These are phyloP conservation scores for Noccaea bulbosa DNA, from an alignment of 345 rosid genomes.

Conservation along the genomic window DNA sequence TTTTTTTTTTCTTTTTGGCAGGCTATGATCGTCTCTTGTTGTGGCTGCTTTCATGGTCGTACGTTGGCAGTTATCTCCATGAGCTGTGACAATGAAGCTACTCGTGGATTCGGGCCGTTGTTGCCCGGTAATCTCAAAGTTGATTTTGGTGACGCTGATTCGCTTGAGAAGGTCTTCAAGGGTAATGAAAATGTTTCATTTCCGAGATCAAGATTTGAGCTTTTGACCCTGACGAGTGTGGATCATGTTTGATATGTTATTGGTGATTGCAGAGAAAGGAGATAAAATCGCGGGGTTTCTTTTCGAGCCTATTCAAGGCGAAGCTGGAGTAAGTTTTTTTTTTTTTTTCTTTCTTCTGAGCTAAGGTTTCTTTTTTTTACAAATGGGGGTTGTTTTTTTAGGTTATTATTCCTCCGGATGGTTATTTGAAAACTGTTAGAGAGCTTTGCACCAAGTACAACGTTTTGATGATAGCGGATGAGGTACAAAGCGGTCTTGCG, in stretches of 20 bases:
- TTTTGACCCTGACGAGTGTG: too few relatives aligned
- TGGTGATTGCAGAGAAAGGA: constrained; percentile 64
- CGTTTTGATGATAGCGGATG: constrained; percentile 93
- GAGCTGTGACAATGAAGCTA: constrained; percentile 99
- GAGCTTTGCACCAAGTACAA: constrained; percentile 82
- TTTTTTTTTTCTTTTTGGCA: too few relatives aligned
- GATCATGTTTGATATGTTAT: constrained; percentile 32
- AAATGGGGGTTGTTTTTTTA: constrained; percentile 28
- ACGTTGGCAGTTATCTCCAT: constrained; percentile 90
- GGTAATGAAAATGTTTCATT: constrained; percentile 48
- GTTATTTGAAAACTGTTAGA: constrained; percentile 80
- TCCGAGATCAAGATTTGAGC: background rate
- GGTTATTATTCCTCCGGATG: constrained; percentile 88
- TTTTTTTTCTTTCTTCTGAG: too few relatives aligned
- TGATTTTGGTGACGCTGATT: constrained; percentile 80
- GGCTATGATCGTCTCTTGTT: constrained; percentile 92
- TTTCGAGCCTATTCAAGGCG: constrained; percentile 98
- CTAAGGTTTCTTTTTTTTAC: background rate
- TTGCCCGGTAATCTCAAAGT: constrained; percentile 91
- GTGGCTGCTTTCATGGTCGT: constrained; percentile 99
- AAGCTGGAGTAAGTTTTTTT: constrained; percentile 81
- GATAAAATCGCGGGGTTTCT: constrained; percentile 87
- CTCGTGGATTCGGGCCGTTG: constrained; percentile 91
- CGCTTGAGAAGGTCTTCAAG: constrained; percentile 76
- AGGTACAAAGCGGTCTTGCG: constrained; percentile 93